These are phyloP conservation scores for Lomentospora prolificans DNA, from an alignment of 2,329 filamentous ascomycete species.

Conservation along the genomic window DNA sequence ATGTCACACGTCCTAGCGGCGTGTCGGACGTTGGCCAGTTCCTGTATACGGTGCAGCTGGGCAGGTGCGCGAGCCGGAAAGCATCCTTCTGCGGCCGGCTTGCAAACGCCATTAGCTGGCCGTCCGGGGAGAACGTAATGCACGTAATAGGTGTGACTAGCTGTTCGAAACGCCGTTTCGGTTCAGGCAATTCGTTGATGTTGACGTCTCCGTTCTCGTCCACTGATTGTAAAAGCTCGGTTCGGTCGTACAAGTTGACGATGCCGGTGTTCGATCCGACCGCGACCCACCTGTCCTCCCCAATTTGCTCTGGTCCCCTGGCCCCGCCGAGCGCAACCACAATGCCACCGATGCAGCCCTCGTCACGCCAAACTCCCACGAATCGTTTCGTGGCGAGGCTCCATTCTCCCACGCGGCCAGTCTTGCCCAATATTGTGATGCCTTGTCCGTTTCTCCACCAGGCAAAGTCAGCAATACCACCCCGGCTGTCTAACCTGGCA, in stretches of 20 bases:
- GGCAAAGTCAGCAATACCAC: slow-evolving; percentile 79
- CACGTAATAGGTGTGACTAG: slow-evolving; percentile 77
- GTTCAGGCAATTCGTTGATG: slow-evolving; percentile 60
- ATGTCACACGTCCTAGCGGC: slow-evolving; percentile 72
- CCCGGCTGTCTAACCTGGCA: slow-evolving; percentile 68
- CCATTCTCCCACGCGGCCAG: slow-evolving; percentile 87
- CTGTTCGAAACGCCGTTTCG: slow-evolving; percentile 68
- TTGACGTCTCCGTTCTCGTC: slow-evolving; percentile 28
- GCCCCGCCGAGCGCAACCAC: slow-evolving; percentile 69
- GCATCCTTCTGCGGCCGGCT: slow-evolving; percentile 85
- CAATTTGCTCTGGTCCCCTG: slow-evolving; percentile 50
- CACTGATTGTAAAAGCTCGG: slow-evolving; percentile 41
- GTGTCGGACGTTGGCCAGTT: slow-evolving; percentile 96
- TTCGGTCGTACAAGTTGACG: slow-evolving; percentile 86
- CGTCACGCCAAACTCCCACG: slow-evolving; percentile 77
- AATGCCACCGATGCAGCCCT: slow-evolving; percentile 79
- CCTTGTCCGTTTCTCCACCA: slow-evolving; percentile 87
- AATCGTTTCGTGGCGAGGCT: slow-evolving; percentile 59
- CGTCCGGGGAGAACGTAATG: slow-evolving; percentile 75
- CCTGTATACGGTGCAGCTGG: slow-evolving; percentile 84
- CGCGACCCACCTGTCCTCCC: slow-evolving; percentile 80
- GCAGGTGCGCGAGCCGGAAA: slow-evolving; percentile 77
- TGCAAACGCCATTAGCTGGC: slow-evolving; percentile 78
- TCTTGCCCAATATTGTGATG: slow-evolving; percentile 72
- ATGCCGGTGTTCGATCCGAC: slow-evolving; percentile 81